phyloP scores from a whole-genome alignment of 73 alveolate species.

The Tetrahymena borealis region DNA sequence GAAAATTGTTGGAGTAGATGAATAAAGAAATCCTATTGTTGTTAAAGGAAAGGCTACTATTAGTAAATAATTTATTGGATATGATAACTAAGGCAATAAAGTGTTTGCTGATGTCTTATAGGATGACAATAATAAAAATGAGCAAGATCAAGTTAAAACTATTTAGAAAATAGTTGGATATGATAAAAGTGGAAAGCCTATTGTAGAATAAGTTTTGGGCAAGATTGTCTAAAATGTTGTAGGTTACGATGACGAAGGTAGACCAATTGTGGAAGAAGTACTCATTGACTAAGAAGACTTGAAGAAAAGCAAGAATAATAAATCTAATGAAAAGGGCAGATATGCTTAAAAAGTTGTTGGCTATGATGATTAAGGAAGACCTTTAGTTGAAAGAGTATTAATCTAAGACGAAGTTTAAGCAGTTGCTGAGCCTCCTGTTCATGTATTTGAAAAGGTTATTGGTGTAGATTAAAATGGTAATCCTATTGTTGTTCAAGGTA shows the following conservation, averaged over 20 bases:
- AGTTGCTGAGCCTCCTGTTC: not conserved
- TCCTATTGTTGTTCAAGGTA: not conserved
- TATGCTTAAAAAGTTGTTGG: not conserved
- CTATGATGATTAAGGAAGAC: not conserved
- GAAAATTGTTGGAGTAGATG: not conserved
- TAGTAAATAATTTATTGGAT: not conserved
- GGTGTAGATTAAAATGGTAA: not conserved
- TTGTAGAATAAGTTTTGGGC: not conserved
- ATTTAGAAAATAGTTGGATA: not conserved
- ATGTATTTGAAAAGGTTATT: not conserved
- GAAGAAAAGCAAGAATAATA: not conserved
- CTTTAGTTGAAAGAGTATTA: not conserved
- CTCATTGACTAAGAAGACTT: not conserved
- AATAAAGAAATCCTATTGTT: not conserved
- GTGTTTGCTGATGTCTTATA: not conserved
- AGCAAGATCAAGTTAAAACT: not conserved
- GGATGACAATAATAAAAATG: not conserved
- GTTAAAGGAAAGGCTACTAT: not conserved
- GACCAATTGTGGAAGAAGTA: not conserved
- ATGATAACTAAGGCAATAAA: not conserved
- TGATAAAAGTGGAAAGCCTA: not conserved
- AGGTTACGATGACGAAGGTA: not conserved
- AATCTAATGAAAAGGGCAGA: not conserved
- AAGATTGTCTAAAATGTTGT: not conserved
- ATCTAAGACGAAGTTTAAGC: not conserved